Evolutionary conservation across 2,329 filamentous ascomycete genomes (phyloP), one percentile per base, ranked within the genome.

Genomic region (Arthrobotrys musiformis): DNA sequence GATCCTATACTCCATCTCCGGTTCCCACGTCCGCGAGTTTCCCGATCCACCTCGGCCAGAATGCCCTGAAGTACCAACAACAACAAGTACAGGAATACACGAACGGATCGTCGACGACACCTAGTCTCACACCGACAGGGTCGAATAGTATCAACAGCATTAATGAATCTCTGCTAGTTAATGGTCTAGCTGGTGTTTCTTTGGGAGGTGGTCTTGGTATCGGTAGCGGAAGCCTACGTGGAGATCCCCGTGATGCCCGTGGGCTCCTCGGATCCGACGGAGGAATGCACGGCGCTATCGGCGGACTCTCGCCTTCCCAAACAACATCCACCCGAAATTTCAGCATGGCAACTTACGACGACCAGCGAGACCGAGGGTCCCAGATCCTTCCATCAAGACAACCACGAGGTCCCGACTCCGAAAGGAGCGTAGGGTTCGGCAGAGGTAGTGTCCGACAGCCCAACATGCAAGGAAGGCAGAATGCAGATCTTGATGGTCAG

Each of bases 1-100:
- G 94, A 79, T 97, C 94, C 0, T 97, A 96, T 85, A 97, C 94
- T 15, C 94, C 94, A 9, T 98, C 94, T 80, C 94, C 95, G 4
- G 94, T 92, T 2, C 91, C 91, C 6, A 97, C 95, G 11, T 93
- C 93, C 17, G 93, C 93, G 4, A 96, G 93, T 85, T 97, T 96
- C 82, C 90, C 93, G 68, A 89, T 89, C 79, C 88, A 87, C 76
- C 85, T 93, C 60, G 86, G 86, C 81, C 87, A 88, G 79, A 90
- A 90, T 80, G 88, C 90, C 67, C 85, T 88, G 52, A 87, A 89
- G 67, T 88, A 90, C 79, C 80, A 82, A 79, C 72, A 76, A 37
- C 88, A 88, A 78, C 72, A 88, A 78, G 88, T 89, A 72, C 87
- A 88, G 78, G 88, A 89, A 73, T 88, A 90, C 79, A 86, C 86